Evolutionary conservation across 805 yeast genomes (phyloP).

Genomic region (Metschnikowia hibisci): DNA sequence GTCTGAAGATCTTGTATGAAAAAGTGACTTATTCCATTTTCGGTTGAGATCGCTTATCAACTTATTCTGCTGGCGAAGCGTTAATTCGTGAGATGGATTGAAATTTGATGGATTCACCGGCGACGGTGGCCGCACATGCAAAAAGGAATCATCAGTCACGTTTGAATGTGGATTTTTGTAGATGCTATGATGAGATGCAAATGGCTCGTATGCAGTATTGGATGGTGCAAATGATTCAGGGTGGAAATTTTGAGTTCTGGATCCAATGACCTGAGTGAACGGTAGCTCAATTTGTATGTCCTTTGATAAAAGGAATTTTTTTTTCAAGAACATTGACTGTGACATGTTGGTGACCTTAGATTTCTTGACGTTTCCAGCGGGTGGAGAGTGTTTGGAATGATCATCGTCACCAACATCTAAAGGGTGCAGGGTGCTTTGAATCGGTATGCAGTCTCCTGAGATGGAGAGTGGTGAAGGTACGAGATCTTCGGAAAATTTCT

Average conservation of each 20-base stretch:
- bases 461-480: constrained; percentile 27
- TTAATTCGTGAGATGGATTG: constrained; percentile 5
- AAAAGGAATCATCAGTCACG: constrained; percentile 1
- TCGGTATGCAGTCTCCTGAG: constrained; percentile 8
- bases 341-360: constrained; percentile 19
- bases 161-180: background rate
- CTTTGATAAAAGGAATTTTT: constrained; percentile 31
- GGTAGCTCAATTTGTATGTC: constrained; percentile 38
- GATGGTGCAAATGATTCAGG: constrained; percentile 1
- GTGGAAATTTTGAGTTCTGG: background rate
- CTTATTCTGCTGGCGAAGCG: constrained; percentile 30
- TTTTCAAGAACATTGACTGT: constrained; percentile 28
- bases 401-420: constrained; percentile 5
- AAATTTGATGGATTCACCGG: background rate
- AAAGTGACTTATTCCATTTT: constrained; percentile 37
- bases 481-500: constrained; percentile 14
- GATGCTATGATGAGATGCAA: constrained; percentile 1
- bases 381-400: constrained; percentile 3
- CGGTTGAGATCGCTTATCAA: constrained; percentile 34
- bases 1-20: constrained; percentile 1
- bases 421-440: constrained; percentile 1
- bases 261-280: constrained; percentile 9
- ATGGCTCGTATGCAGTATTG: constrained; percentile 3
- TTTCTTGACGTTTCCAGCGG: constrained; percentile 12
- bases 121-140: constrained; percentile 3